A percentile compares a stretch with the other conserved stretches of the same genome.
These are phyloP conservation scores for Caryopteris hybrid DNA, from an alignment of 305 asterid genomes.

Conservation along the genomic window DNA sequence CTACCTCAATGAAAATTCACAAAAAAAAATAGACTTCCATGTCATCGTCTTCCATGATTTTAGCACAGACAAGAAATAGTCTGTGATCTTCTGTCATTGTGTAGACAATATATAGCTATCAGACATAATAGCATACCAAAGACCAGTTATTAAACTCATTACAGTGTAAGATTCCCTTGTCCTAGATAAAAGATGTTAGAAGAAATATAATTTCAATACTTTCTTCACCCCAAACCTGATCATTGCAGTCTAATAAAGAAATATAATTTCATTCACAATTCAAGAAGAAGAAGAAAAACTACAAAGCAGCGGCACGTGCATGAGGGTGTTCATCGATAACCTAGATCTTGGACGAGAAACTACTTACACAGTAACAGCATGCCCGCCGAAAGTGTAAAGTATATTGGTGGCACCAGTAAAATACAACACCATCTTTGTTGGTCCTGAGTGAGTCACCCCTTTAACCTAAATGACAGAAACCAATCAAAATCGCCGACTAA, in stretches of 20 bases:
- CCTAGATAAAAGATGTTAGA: background rate
- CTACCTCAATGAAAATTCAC: too few relatives aligned
- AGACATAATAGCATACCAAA: background rate
- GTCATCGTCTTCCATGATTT: too few relatives aligned
- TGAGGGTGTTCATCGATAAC: too few relatives aligned
- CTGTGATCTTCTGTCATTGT: too few relatives aligned
- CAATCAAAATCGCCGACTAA: background rate
- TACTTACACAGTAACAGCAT: constrained; percentile 62
- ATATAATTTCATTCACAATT: background rate
- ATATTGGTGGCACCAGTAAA: constrained; percentile 61
- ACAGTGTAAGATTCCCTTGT: background rate
- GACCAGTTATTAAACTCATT: background rate
- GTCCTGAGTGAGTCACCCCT: constrained; percentile 48
- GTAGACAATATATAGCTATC: too few relatives aligned
- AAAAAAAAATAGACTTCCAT: too few relatives aligned
- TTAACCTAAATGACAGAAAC: constrained; percentile 22
- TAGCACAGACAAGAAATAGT: too few relatives aligned
- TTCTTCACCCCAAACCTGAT: too few relatives aligned
- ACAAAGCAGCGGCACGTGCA: background rate
- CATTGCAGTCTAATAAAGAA: too few relatives aligned
- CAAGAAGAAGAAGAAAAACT: background rate
- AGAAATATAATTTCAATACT: too few relatives aligned
- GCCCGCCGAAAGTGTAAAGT: constrained; percentile 63
- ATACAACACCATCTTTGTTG: constrained; percentile 42
- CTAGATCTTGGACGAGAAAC: too few relatives aligned